A percentile compares a stretch with the other conserved stretches of the same genome.
Conservation (phyloP, 805 yeast genomes). For the Lipomyces oligophaga region DNA sequence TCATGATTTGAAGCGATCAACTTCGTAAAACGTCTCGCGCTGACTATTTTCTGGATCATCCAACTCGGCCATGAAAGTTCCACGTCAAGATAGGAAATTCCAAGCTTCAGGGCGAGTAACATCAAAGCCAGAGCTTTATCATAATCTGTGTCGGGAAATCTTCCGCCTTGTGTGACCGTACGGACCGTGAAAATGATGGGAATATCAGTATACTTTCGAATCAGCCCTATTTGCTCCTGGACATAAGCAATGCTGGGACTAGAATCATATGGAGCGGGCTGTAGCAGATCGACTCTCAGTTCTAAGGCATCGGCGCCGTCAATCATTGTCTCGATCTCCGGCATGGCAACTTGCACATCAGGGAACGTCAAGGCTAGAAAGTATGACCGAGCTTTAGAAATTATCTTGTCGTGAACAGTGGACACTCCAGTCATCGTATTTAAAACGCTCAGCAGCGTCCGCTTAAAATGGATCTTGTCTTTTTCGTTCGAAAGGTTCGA, state of each 20-base stretch:
- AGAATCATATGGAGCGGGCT: constrained; percentile 23
- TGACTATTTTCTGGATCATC: constrained; percentile 50
- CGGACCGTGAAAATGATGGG: constrained; percentile 83
- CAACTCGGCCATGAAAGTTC: constrained; percentile 66
- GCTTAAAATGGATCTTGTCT: constrained; percentile 14
- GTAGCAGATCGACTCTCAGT: constrained; percentile 68
- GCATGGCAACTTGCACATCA: constrained; percentile 49
- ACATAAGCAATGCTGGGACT: constrained; percentile 47
- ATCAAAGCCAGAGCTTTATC: constrained; percentile 50
- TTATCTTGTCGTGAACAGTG: constrained; percentile 40
- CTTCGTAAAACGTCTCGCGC: constrained; percentile 56
- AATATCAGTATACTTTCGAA: constrained; percentile 60
- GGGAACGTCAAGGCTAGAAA: constrained; percentile 71
- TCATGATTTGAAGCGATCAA: constrained; percentile 85
- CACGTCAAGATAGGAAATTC: constrained; percentile 76
- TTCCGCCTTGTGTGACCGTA: constrained; percentile 77
- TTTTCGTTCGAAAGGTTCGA: constrained; percentile 53
- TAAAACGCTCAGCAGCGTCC: constrained; percentile 51
- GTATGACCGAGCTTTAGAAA: constrained; percentile 44
- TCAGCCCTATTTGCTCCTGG: constrained; percentile 64
- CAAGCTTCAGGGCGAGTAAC: constrained; percentile 64
- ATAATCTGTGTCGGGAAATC: constrained; percentile 58
- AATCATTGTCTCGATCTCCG: constrained; percentile 49
- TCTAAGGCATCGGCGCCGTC: constrained; percentile 81
- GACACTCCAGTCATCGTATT: constrained; percentile 57